Percentiles rank a stretch among this genome's conserved stretches.
Conservation (phyloP, 805 yeast genomes). For the Myxozyma sirexii region DNA sequence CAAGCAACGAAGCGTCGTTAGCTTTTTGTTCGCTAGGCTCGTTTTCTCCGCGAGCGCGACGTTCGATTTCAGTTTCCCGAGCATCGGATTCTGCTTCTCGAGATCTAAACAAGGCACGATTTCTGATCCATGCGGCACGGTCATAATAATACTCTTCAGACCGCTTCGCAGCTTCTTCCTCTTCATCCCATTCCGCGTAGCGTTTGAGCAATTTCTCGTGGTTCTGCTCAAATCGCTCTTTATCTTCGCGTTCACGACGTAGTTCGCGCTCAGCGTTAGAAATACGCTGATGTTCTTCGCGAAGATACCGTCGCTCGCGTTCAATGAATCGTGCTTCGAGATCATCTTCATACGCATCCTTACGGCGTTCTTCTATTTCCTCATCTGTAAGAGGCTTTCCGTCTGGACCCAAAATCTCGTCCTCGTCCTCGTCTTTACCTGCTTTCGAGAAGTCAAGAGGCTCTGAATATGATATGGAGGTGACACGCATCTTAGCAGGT, state of each 20-base stretch:
- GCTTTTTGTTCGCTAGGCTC: not conserved
- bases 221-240: constrained; percentile 11
- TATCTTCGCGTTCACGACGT: constrained; percentile 27
- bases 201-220: constrained; percentile 11
- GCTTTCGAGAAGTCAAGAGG: constrained; percentile 22
- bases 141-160: constrained; percentile 35
- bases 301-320: constrained; percentile 31
- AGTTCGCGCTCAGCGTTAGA: constrained; percentile 32
- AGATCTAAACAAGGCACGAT: constrained; percentile 24
- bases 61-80: constrained; percentile 27
- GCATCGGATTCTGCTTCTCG: constrained; percentile 32
- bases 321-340: constrained; percentile 27
- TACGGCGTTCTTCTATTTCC: constrained; percentile 25
- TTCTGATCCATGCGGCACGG: constrained; percentile 31
- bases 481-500: constrained; percentile 7
- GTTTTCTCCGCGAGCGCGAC: not conserved
- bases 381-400: constrained; percentile 27
- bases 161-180: constrained; percentile 23
- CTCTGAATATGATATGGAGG: constrained; percentile 10
- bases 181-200: constrained; percentile 35
- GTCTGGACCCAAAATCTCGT: constrained; percentile 13
- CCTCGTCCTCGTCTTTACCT: constrained; percentile 1
- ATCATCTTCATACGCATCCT: constrained; percentile 24
- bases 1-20: constrained; percentile 17
- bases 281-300: constrained; percentile 28